Evolutionary conservation across 1,284 basidiomycete species (phyloP).

Genomic region (Rhodotorula mucilaginosa): DNA sequence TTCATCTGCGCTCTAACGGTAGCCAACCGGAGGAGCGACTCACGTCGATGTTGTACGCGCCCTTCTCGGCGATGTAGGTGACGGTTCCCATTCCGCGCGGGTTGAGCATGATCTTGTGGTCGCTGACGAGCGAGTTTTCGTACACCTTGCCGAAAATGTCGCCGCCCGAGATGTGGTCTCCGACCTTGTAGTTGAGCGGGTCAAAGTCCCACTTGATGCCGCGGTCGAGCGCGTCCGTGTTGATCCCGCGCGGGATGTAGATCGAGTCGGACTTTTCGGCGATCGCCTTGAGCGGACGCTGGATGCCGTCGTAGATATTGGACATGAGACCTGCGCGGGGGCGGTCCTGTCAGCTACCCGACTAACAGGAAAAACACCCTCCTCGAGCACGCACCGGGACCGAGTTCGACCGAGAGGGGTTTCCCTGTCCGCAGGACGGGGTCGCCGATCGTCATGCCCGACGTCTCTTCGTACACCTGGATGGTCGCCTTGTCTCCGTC

Average conservation of each 20-base stretch:
- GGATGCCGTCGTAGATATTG: slow-evolving; percentile 93
- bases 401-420: slow-evolving; percentile 94
- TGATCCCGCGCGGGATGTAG: slow-evolving; percentile 98
- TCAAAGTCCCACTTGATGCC: slow-evolving; percentile 92
- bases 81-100: slow-evolving; percentile 94
- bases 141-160: slow-evolving; percentile 94
- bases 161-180: slow-evolving; percentile 95
- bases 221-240: slow-evolving; percentile 91
- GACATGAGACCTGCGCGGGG: slow-evolving; percentile 76
- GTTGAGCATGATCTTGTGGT: slow-evolving; percentile 95
- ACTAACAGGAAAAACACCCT: no score
- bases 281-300: slow-evolving; percentile 85
- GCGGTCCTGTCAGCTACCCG: no score
- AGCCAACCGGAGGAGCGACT: no score
- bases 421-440: slow-evolving; percentile 96
- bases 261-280: slow-evolving; percentile 96
- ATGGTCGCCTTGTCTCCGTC: slow-evolving; percentile 96
- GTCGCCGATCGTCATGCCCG: slow-evolving; percentile 83
- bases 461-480: slow-evolving; percentile 99
- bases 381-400: slow-evolving; percentile 65
- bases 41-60: slow-evolving; percentile 87
- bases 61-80: slow-evolving; percentile 89
- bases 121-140: slow-evolving; percentile 93
- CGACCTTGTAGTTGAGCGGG: slow-evolving; percentile 78
- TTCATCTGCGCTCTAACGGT: no score